phyloP scores from a whole-genome alignment of 2,329 filamentous ascomycete species.

The Harringtonia aguacate region DNA sequence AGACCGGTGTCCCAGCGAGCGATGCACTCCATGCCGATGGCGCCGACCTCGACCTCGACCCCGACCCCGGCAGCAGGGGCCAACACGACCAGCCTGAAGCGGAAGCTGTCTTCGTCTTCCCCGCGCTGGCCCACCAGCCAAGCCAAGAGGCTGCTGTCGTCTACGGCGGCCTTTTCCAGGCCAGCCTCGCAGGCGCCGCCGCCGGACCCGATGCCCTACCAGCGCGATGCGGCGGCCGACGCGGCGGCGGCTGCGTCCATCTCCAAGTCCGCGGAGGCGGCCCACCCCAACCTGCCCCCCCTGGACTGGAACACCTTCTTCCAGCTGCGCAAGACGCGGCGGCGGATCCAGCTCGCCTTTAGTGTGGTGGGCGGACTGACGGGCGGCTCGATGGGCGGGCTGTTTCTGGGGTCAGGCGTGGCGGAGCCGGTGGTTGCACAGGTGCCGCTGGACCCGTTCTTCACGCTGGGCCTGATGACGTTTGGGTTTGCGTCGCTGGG shows the following conservation, averaged over 20 bases:
- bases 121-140: neutral
- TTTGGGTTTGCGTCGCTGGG: constrained; percentile 68
- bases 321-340: constrained; percentile 73
- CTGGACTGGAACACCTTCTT: constrained; percentile 92
- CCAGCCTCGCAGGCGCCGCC: neutral
- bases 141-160: neutral
- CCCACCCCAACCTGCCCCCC: constrained; percentile 18
- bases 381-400: constrained; percentile 51
- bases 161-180: neutral
- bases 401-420: constrained; percentile 58
- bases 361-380: constrained; percentile 55
- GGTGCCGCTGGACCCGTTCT: constrained; percentile 77
- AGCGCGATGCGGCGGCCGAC: constrained; percentile 11
- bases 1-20: no score
- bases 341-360: constrained; percentile 71
- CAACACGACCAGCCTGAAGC: constrained; percentile 1
- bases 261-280: constrained; percentile 8
- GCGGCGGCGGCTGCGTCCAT: constrained; percentile 11
- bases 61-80: neutral
- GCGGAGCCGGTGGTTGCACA: constrained; percentile 61
- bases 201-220: neutral
- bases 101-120: neutral
- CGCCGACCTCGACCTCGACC: neutral
- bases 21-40: no score
- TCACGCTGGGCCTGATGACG: constrained; percentile 73